Base-by-base conservation (phyloP, 1,139 yeast species). In the Yamadazyma sp. region DNA sequence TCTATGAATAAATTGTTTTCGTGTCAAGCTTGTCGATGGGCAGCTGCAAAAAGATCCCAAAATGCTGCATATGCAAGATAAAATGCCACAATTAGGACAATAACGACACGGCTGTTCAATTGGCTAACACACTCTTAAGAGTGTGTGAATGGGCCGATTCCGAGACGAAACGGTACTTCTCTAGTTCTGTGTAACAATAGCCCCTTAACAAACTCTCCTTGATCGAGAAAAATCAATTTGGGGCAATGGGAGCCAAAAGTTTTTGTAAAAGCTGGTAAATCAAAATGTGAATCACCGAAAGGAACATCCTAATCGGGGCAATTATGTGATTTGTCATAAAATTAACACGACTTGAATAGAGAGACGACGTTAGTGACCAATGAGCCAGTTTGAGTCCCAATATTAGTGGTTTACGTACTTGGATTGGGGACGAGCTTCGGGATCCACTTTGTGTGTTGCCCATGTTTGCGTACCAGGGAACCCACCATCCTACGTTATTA, bases 381-480 rank as follows among this genome's bases (percentile, higher is more conserved):
- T n/a, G n/a, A n/a, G n/a, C n/a, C n/a, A n/a, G n/a, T n/a, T n/a
- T n/a, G n/a, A n/a, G n/a, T n/a, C n/a, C n/a, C n/a, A n/a, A n/a
- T n/a, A n/a, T n/a, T n/a, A n/a, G n/a, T n/a, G 59, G 37, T 62
- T 62, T 44, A 42, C 51, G 1, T 26, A 44, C 22, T 42, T 61
- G 44, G 77, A 79, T 31, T 78, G 83, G 83, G 62, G 83, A 50
- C 78, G 83, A 34, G 59, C 75, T 53, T 76, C 69, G 3, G 57
- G 58, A 3, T n/a, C 43, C 59, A 5, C 62, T 74, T 0, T 45
- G 66, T 7, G 27, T 62, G 0, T 42, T 61, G 33, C 54, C 56
- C 36, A 40, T 58, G 1, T 56, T 75, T 37, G 42, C 64, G 23
- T 57, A 61, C 43, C 62, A 66, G 36, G 83, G 77, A 53, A 69